Evolutionary conservation across 345 rosid genomes (phyloP).

Genomic region (Bretschneidera sinensis): DNA sequence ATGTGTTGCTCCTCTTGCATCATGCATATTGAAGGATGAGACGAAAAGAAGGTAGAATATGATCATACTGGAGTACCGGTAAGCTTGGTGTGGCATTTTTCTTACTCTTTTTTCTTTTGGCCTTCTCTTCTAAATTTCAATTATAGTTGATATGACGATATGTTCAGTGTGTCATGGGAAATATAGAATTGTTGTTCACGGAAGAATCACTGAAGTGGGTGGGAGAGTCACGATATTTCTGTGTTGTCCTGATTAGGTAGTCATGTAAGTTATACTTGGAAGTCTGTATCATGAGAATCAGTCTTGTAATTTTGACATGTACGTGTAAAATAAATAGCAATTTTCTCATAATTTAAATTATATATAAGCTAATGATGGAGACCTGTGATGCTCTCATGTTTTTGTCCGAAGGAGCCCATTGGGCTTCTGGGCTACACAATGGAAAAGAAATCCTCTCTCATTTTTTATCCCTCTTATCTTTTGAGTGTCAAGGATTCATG

Average conservation of each 20-base stretch:
- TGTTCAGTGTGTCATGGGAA: neutral
- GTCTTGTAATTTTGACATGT: neutral
- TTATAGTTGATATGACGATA: neutral
- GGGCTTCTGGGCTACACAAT: too few species aligned
- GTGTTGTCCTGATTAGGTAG: conserved; percentile 21
- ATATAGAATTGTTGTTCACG: neutral
- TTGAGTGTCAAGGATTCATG: too few species aligned
- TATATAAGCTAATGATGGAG: too few species aligned
- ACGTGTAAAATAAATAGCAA: too few species aligned
- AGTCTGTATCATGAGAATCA: neutral
- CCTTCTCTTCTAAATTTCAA: conserved; percentile 1
- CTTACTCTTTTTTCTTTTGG: too few species aligned
- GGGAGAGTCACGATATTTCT: conserved; percentile 27
- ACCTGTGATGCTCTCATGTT: too few species aligned
- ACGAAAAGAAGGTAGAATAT: conserved; percentile 12
- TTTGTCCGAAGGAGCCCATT: too few species aligned
- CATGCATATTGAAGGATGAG: neutral
- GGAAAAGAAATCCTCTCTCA: too few species aligned
- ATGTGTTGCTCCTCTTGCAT: conserved; percentile 20
- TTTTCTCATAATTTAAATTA: too few species aligned
- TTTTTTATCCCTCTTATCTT: too few species aligned
- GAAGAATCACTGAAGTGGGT: conserved; percentile 19
- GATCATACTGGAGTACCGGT: conserved; percentile 8
- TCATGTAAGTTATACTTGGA: conserved; percentile 23
- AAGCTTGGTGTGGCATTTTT: conserved; percentile 11